phyloP scores from a whole-genome alignment of 345 rosid species.

The Pistacia vera region DNA sequence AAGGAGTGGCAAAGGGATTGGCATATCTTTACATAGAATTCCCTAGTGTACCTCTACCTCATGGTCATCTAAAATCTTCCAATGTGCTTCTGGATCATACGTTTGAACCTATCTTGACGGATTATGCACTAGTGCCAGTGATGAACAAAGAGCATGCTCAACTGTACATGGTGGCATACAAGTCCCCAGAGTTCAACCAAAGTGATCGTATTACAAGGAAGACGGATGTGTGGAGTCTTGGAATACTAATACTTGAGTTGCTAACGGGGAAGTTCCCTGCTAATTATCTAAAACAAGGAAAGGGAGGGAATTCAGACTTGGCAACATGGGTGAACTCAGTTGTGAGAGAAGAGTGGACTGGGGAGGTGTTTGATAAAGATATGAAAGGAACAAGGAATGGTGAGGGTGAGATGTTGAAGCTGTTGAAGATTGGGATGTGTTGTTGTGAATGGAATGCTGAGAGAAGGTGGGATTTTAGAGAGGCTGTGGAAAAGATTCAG shows the following conservation, averaged over 20 bases:
- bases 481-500: slow-evolving; percentile 55
- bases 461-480: slow-evolving; percentile 67
- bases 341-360: slow-evolving; percentile 80
- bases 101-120: slow-evolving; percentile 59
- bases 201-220: slow-evolving; percentile 46
- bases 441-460: slow-evolving; percentile 81
- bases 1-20: slow-evolving; percentile 77
- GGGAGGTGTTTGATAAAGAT: slow-evolving; percentile 81
- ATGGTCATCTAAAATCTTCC: slow-evolving; percentile 88
- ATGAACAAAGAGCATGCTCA: slow-evolving; percentile 70
- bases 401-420: slow-evolving; percentile 75
- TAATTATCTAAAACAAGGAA: slow-evolving; percentile 66
- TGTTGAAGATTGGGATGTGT: slow-evolving; percentile 82
- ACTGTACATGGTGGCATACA: slow-evolving; percentile 69
- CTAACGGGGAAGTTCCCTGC: slow-evolving; percentile 86
- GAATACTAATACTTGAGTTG: slow-evolving; percentile 79
- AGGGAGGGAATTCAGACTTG: slow-evolving; percentile 53
- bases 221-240: slow-evolving; percentile 89
- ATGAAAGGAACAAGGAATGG: slow-evolving; percentile 62
- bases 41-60: slow-evolving; percentile 55
- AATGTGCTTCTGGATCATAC: slow-evolving; percentile 64
- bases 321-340: slow-evolving; percentile 80
- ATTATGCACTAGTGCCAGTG: slow-evolving; percentile 62
- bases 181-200: slow-evolving; percentile 75
- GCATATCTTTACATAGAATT: slow-evolving; percentile 64